phyloP scores from a whole-genome alignment of 805 yeast species.

The Ogataea pini region DNA sequence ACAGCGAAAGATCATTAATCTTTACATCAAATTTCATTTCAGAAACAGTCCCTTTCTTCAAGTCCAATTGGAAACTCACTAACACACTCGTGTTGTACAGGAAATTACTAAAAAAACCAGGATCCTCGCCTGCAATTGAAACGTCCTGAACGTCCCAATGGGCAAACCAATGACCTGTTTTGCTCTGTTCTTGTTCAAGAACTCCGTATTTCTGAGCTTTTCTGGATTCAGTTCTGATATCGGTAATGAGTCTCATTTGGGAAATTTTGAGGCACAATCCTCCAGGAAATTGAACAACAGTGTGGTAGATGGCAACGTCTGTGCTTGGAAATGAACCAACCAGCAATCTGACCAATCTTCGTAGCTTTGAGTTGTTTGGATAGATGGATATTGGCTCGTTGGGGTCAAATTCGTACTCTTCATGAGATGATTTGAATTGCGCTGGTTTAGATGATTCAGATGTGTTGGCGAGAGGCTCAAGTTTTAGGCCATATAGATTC shows the following conservation, averaged over 20 bases:
- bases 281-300: constrained; percentile 6
- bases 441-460: neutral
- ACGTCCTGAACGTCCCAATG: constrained; percentile 8
- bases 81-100: constrained; percentile 8
- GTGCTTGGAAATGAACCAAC: constrained; percentile 25
- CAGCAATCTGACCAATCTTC: constrained; percentile 16
- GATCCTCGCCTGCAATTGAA: neutral
- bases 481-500: constrained; percentile 8
- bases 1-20: constrained; percentile 16
- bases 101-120: constrained; percentile 8
- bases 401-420: constrained; percentile 17
- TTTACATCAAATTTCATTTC: constrained; percentile 14
- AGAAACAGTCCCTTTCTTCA: constrained; percentile 21
- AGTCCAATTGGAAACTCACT: constrained; percentile 19
- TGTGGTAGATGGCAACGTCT: constrained; percentile 19
- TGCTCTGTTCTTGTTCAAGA: neutral
- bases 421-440: neutral
- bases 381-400: constrained; percentile 22
- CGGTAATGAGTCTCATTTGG: constrained; percentile 4
- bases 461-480: neutral
- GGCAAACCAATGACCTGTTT: constrained; percentile 11
- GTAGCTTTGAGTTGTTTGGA: constrained; percentile 15
- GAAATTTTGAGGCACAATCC: constrained; percentile 1
- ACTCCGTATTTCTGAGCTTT: constrained; percentile 2
- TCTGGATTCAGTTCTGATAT: constrained; percentile 8